phyloP scores from a whole-genome alignment of 192 early-diverging fungal genomes.

The Polychytrium aggregatum region DNA sequence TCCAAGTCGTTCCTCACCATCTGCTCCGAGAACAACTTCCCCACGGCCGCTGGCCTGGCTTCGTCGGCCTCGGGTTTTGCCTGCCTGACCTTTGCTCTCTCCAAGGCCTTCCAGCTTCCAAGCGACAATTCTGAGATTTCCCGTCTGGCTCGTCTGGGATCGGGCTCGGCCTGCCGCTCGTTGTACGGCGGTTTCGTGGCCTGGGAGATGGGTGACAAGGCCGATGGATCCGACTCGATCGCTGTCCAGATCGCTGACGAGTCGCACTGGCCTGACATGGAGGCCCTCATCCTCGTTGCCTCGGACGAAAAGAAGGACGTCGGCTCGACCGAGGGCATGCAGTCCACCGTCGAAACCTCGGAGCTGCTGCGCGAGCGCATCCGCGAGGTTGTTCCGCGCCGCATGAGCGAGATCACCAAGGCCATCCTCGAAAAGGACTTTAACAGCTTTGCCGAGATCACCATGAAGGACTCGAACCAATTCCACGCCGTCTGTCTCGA shows the following conservation, averaged over 20 bases:
- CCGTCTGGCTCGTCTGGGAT: conserved; percentile 83
- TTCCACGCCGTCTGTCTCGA: conserved; percentile 99
- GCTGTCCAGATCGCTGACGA: conserved; percentile 88
- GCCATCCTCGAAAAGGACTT: conserved; percentile 81
- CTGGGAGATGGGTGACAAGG: conserved; percentile 80
- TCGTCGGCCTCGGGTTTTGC: conserved; percentile 96
- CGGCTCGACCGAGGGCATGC: conserved; percentile 93
- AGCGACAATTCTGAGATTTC: conserved; percentile 65
- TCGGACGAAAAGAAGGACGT: conserved; percentile 86
- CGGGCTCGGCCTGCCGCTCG: conserved; percentile 93
- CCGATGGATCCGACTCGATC: conserved; percentile 61
- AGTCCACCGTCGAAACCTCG: conserved; percentile 88
- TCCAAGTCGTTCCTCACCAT: conserved; percentile 67
- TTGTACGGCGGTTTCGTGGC: conserved; percentile 98
- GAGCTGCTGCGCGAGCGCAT: conserved; percentile 75
- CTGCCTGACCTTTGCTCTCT: conserved; percentile 75
- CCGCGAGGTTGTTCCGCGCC: conserved; percentile 69
- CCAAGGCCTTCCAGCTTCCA: conserved; percentile 62
- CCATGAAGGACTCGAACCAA: conserved; percentile 98
- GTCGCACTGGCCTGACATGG: conserved; percentile 90
- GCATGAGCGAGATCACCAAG: conserved; percentile 81
- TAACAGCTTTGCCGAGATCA: conserved; percentile 81
- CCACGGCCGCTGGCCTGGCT: conserved; percentile 95
- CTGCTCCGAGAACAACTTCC: conserved; percentile 98
- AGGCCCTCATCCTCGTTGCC: conserved; percentile 89